Conservation (phyloP, 495 filamentous ascomycete genomes). For the Thozetella sp. region DNA sequence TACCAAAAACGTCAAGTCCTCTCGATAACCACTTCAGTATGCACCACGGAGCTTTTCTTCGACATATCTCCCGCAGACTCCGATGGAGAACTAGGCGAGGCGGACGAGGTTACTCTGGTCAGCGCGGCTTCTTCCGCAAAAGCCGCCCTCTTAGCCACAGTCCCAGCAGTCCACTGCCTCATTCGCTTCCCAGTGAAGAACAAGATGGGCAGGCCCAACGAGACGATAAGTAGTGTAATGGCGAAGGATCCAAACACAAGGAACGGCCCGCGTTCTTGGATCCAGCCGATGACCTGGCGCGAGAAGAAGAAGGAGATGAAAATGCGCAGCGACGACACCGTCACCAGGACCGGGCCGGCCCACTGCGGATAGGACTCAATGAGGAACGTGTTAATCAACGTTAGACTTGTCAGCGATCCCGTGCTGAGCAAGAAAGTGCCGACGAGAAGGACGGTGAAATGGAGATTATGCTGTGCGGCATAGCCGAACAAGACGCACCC, state of each 20-base stretch:
- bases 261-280: constrained; percentile 5
- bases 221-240: not conserved
- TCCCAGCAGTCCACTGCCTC: not conserved
- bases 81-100: not conserved
- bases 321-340: constrained; percentile 4
- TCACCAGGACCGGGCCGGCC: constrained; percentile 9
- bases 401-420: constrained; percentile 3
- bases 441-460: constrained; percentile 16
- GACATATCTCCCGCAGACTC: not conserved
- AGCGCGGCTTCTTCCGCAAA: not conserved
- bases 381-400: constrained; percentile 6
- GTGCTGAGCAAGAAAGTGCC: constrained; percentile 17
- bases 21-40: too few relatives aligned
- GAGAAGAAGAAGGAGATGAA: constrained; percentile 10
- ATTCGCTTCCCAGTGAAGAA: not conserved
- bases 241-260: not conserved
- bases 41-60: too few relatives aligned
- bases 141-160: not conserved
- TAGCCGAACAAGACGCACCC: constrained; percentile 7
- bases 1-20: too few relatives aligned
- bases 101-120: not conserved
- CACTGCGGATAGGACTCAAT: constrained; percentile 11
- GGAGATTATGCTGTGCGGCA: constrained; percentile 8
- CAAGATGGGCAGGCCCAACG: not conserved
- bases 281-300: constrained; percentile 3